Base-by-base conservation (phyloP, 768 basidiomycete species). In the Rhodotorula sphaerocarpa region DNA sequence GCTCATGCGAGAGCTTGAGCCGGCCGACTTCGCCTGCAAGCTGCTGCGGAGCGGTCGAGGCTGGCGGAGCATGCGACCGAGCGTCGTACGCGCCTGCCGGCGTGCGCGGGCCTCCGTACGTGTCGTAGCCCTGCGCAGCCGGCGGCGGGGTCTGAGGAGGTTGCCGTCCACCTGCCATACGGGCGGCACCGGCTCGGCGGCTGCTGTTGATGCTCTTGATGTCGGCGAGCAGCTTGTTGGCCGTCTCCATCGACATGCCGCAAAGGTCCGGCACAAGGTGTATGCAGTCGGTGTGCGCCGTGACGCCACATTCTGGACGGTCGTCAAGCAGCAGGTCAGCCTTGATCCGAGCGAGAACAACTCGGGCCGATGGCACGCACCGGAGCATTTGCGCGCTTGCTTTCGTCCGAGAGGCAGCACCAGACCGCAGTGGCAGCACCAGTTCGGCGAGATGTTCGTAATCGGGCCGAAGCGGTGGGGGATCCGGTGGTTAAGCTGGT, bases 191-290 rank as follows among this genome's bases (percentile, higher is more conserved):
- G 20, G 57, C 58, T 34, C 55, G 55, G 7, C 71, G 73, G 18
- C 65, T 77, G 70, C 80, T 81, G 75, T 71, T 71, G 67, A 73
- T 78, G 23, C 75, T 75, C 71, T 96, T 92, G 82, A 88, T 85
- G 75, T 91, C 86, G 54, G 86, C 83, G 54, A 99, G 81, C 25
- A 99, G 80, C 71, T 86, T 84, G 75, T 96, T 96, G 51, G 95
- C 93, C 42, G 89, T 93, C 76, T 96, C 93, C 93, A 97, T 97
- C 42, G 91, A 90, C 92, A 99, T 96, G 46, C 95, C 95, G 73
- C 95, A 99, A 77, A 99, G 97, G 76, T 99, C 93, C 61, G 95
- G 95, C 44, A 99, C 95, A 60, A 97, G 83, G 75, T 99, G 95
- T 2, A 91, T 88, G 77, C 95, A 99, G 67, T 73, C 72, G 20